A percentile compares a stretch with the other conserved stretches of the same genome.
Conservation (phyloP, 192 early-diverging fungal genomes). For the Podila horticola region DNA sequence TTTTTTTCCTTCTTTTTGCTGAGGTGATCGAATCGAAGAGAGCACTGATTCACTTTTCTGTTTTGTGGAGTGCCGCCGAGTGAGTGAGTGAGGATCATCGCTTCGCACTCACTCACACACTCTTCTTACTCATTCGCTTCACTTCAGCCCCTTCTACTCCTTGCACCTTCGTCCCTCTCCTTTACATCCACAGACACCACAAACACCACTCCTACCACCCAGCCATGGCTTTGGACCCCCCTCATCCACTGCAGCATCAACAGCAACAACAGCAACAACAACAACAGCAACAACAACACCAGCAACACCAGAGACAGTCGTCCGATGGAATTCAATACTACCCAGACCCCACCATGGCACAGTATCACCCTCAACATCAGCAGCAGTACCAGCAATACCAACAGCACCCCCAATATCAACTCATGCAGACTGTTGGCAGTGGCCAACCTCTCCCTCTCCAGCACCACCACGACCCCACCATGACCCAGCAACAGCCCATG, state of each 20-base stretch:
- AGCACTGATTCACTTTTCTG: not conserved
- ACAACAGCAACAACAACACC: no score
- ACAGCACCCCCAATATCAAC: conserved; percentile 24
- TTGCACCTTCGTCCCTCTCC: not conserved
- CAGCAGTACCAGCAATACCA: conserved; percentile 23
- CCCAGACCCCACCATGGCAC: not conserved
- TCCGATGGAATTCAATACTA: not conserved
- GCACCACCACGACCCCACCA: conserved; percentile 30
- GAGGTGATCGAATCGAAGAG: not conserved
- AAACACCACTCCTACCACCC: not conserved
- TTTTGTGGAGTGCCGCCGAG: no score
- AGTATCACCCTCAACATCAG: conserved; percentile 12
- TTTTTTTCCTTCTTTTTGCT: not conserved
- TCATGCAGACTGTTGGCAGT: conserved; percentile 10
- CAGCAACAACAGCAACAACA: not conserved
- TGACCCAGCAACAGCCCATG: conserved; percentile 35
- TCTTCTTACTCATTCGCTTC: no score
- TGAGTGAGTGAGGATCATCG: not conserved
- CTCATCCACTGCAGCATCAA: not conserved
- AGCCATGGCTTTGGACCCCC: not conserved
- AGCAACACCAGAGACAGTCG: conserved; percentile 21
- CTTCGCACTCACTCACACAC: not conserved
- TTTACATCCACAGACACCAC: not conserved
- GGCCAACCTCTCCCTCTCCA: conserved; percentile 25
- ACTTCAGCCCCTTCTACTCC: not conserved